These are phyloP conservation scores for Metschnikowia bowlesiae DNA, from an alignment of 805 yeast species.

Conservation along the genomic window DNA sequence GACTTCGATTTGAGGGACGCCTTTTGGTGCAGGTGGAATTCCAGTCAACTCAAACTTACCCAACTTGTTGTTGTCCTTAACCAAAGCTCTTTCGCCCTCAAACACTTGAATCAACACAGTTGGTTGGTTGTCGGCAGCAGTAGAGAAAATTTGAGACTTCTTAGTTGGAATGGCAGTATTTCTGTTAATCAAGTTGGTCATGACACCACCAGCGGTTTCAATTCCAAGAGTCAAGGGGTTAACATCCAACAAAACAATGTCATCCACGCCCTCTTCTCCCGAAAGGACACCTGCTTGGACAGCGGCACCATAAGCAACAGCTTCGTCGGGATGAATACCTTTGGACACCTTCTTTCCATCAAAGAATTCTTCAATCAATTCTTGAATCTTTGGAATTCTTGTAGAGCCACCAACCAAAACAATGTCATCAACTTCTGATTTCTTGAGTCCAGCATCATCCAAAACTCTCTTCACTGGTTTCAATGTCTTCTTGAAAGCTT, in stretches of 20 bases:
- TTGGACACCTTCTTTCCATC: constrained; percentile 21
- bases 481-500: constrained; percentile 20
- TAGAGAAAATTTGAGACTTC: constrained; percentile 21
- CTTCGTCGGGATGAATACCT: constrained; percentile 42
- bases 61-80: constrained; percentile 21
- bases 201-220: constrained; percentile 22
- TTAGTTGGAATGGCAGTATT: constrained; percentile 21
- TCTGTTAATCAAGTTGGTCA: constrained; percentile 21
- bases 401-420: constrained; percentile 22
- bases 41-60: constrained; percentile 22
- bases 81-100: constrained; percentile 22
- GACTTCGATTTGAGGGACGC: constrained; percentile 21
- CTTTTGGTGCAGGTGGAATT: constrained; percentile 22
- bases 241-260: constrained; percentile 44
- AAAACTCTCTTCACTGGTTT: constrained; percentile 20
- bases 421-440: constrained; percentile 19
- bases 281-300: constrained; percentile 40
- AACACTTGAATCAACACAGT: constrained; percentile 20
- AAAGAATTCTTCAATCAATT: constrained; percentile 18
- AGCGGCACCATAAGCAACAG: constrained; percentile 70
- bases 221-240: constrained; percentile 22
- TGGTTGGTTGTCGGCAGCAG: constrained; percentile 21
- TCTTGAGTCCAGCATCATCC: constrained; percentile 19
- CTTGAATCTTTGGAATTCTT: constrained; percentile 21
- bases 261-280: constrained; percentile 56